Conservation (phyloP, 805 yeast species). For the Yarrowia hollandica region DNA sequence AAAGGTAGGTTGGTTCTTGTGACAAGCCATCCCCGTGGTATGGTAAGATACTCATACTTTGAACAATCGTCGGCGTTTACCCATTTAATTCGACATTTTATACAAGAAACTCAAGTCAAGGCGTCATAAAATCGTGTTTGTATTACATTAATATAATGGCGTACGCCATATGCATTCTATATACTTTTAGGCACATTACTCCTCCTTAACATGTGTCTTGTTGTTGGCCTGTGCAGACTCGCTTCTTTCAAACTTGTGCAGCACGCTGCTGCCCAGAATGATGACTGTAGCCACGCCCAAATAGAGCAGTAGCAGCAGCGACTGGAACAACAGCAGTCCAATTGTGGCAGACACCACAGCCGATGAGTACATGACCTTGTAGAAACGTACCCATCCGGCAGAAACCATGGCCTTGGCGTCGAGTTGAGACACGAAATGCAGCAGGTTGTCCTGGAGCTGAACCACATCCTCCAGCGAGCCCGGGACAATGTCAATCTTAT, state of each 20-base stretch:
- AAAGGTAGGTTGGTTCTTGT: too few species aligned
- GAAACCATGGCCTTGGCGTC: conserved; percentile 22
- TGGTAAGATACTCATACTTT: too few species aligned
- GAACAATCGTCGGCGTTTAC: too few species aligned
- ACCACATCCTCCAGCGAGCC: conserved; percentile 23
- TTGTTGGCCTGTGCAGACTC: neutral
- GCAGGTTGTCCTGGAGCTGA: neutral
- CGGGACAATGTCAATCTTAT: conserved; percentile 14
- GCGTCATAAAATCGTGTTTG: too few species aligned
- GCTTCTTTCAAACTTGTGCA: neutral
- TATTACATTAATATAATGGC: neutral
- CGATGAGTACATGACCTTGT: conserved; percentile 7
- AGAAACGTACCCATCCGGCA: conserved; percentile 18
- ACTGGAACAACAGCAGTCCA: conserved; percentile 4
- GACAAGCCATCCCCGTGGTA: too few species aligned
- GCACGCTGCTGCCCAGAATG: neutral
- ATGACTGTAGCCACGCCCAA: conserved; percentile 3
- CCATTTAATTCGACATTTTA: too few species aligned
- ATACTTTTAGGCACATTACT: conserved; percentile 2
- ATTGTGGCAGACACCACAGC: conserved; percentile 10
- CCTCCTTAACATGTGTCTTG: neutral
- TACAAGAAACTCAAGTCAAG: too few species aligned
- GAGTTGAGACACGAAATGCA: neutral
- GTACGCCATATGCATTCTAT: conserved; percentile 11
- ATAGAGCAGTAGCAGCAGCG: conserved; percentile 7